phyloP scores from a whole-genome alignment of 805 yeast genomes.

The Danielia reshetovae region DNA sequence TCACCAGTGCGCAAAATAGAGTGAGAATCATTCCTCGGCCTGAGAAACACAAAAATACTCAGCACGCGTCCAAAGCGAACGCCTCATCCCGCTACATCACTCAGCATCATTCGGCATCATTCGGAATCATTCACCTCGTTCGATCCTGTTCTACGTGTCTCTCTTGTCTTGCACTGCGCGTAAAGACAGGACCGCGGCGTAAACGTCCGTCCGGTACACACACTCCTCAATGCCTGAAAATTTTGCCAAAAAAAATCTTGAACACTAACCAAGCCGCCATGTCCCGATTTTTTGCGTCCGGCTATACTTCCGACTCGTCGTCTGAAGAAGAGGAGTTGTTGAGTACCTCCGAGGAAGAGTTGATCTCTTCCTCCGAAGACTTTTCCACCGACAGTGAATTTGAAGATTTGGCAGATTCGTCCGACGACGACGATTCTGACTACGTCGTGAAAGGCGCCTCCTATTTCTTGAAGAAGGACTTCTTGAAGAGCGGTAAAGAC shows the following conservation, averaged over 20 bases:
- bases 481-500: constrained; percentile 37
- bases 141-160: too few relatives aligned
- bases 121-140: too few relatives aligned
- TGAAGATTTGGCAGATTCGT: constrained; percentile 22
- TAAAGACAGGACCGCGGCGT: too few relatives aligned
- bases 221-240: too few relatives aligned
- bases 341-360: constrained; percentile 54
- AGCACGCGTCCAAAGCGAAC: too few relatives aligned
- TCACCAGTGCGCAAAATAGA: too few relatives aligned
- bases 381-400: constrained; percentile 46
- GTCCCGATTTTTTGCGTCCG: constrained; percentile 86
- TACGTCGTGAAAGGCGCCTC: constrained; percentile 44
- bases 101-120: too few relatives aligned
- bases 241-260: constrained; percentile 1
- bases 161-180: too few relatives aligned
- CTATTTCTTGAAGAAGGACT: constrained; percentile 50
- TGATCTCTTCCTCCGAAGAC: constrained; percentile 43
- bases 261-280: constrained; percentile 32
- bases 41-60: too few relatives aligned
- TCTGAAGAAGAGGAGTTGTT: constrained; percentile 50
- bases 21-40: too few relatives aligned
- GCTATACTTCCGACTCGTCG: constrained; percentile 55
- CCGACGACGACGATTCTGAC: constrained; percentile 31
- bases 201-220: too few relatives aligned
- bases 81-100: too few relatives aligned